Conservation (phyloP, 352 stramenopile species). For the Globisporangium sylvaticum region DNA sequence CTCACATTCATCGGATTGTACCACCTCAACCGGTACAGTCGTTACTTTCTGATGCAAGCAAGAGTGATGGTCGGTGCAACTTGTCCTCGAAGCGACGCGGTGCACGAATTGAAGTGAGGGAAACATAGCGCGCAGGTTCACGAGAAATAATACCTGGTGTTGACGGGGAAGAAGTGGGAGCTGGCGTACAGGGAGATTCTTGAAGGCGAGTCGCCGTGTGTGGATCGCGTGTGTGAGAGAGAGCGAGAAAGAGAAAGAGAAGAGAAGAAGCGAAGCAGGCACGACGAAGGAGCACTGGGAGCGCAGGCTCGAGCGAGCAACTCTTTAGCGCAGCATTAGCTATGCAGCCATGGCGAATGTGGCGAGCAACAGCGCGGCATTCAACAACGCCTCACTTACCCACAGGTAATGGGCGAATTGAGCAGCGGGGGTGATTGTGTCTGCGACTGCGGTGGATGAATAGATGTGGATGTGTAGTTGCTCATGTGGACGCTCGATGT, state of each 20-base stretch:
- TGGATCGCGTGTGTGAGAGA: not conserved
- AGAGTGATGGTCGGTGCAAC: not conserved
- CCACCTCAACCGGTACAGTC: not conserved
- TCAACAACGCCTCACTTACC: constrained; percentile 40
- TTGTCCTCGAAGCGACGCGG: constrained; percentile 4
- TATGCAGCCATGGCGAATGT: not conserved
- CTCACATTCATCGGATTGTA: not conserved
- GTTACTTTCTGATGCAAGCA: not conserved
- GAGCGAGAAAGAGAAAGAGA: not conserved
- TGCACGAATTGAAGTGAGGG: not conserved
- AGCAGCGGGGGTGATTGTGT: not conserved
- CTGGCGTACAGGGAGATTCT: not conserved
- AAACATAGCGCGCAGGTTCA: not conserved
- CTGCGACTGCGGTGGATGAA: not conserved
- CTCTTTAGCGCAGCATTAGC: not conserved
- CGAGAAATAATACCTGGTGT: not conserved
- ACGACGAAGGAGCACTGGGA: not conserved
- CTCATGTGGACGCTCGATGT: not conserved
- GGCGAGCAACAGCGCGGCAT: constrained; percentile 14
- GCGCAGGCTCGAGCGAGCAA: not conserved
- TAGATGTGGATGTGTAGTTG: not conserved
- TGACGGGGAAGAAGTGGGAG: not conserved
- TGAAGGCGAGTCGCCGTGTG: too few relatives aligned
- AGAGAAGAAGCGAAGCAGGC: not conserved
- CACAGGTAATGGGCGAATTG: constrained; percentile 19